Evolutionary conservation across 345 rosid species (phyloP).

Genomic region (Moringa oleifera): DNA sequence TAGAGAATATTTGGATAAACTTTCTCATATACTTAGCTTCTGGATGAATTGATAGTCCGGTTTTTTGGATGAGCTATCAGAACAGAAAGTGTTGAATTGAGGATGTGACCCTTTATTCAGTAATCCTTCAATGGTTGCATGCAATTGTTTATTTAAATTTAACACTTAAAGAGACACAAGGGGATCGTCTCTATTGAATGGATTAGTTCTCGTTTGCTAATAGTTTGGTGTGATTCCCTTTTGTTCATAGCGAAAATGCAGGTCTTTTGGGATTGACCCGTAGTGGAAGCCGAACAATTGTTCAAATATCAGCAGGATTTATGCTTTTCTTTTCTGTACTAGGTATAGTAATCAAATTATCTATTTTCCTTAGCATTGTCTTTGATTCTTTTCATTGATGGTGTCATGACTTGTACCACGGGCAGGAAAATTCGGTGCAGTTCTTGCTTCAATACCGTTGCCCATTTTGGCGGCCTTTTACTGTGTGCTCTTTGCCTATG

Average conservation of each 20-base stretch:
- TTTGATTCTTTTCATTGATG: neutral
- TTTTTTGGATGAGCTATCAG: too few species aligned
- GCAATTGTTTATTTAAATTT: too few species aligned
- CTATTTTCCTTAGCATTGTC: neutral
- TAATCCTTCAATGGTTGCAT: too few species aligned
- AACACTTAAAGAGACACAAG: too few species aligned
- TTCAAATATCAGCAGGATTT: conserved; percentile 70
- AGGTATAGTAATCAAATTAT: conserved; percentile 27
- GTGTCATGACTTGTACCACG: neutral
- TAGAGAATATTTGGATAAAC: neutral
- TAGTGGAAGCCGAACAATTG: conserved; percentile 80
- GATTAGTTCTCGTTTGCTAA: neutral
- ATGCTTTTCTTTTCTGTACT: conserved; percentile 90
- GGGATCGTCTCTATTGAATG: too few species aligned
- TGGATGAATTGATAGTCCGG: too few species aligned
- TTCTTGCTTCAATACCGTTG: conserved; percentile 83
- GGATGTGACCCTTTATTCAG: too few species aligned
- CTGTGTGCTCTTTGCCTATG: conserved; percentile 80
- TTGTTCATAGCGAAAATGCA: conserved; percentile 62
- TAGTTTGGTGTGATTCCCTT: conserved; percentile 12
- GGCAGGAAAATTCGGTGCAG: conserved; percentile 90
- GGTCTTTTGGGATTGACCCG: conserved; percentile 87
- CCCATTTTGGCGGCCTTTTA: conserved; percentile 79
- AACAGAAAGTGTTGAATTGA: too few species aligned
- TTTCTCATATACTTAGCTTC: too few species aligned